Percentiles rank a stretch among this genome's conserved stretches.
Evolutionary conservation across 371 early-diverging fungal genomes (phyloP).

Genomic region (Mortierella sp.): DNA sequence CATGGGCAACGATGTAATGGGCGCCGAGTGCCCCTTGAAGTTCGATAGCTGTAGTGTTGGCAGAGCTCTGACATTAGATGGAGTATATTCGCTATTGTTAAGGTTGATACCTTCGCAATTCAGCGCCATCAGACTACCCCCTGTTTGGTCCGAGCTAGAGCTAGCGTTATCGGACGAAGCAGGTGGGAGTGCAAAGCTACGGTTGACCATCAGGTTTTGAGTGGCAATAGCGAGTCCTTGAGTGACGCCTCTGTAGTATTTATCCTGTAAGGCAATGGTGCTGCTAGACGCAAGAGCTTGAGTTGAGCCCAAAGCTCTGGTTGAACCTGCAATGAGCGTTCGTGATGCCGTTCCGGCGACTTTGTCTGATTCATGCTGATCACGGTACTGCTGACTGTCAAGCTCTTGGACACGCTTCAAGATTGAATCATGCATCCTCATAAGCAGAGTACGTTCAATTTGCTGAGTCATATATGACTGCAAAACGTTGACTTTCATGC

Average conservation of each 20-base stretch:
- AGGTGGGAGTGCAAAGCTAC: slow-evolving; percentile 37
- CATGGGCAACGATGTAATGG: slow-evolving; percentile 21
- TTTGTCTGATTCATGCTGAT: slow-evolving; percentile 36
- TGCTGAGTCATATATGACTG: slow-evolving; percentile 55
- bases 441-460: slow-evolving; percentile 56
- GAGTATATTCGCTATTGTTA: slow-evolving; percentile 31
- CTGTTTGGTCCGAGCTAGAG: neutral
- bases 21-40: slow-evolving; percentile 10
- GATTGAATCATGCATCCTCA: slow-evolving; percentile 61
- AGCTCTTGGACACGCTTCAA: slow-evolving; percentile 58
- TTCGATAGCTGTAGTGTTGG: slow-evolving; percentile 37
- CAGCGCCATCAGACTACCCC: slow-evolving; percentile 9
- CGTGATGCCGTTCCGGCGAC: slow-evolving; percentile 6
- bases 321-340: neutral
- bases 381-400: slow-evolving; percentile 52
- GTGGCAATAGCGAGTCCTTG: slow-evolving; percentile 48
- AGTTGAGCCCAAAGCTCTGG: slow-evolving; percentile 7
- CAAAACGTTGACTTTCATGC: slow-evolving; percentile 53
- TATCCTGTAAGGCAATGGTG: slow-evolving; percentile 1
- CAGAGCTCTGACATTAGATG: slow-evolving; percentile 15
- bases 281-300: slow-evolving; percentile 11
- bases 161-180: slow-evolving; percentile 7
- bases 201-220: slow-evolving; percentile 43
- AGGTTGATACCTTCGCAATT: slow-evolving; percentile 54
- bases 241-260: slow-evolving; percentile 10